Base-by-base conservation (phyloP, 805 yeast genomes). In the Komagataella kurtzmanii region DNA sequence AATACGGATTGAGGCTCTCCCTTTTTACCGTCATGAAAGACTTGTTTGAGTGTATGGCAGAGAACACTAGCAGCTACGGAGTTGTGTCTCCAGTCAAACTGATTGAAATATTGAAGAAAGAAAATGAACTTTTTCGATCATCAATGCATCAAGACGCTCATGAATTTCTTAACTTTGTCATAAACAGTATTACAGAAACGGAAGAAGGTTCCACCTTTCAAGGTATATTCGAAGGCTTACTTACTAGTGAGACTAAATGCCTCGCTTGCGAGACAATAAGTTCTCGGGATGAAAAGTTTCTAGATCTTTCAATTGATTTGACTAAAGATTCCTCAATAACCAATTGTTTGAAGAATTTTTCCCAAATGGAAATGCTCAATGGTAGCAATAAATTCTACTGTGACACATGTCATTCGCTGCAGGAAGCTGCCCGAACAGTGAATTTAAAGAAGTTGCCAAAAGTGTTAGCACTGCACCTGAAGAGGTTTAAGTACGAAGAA, bases 61-160 rank as follows among this genome's bases (percentile, higher is more conserved):
- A 88, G 64, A 79, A 82, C 62, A 68, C 69, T 50, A 73, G 84
- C 3, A 71, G 75, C 18, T 80, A 77, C 1, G 98, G 98, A 3
- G 87, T 93, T 1, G 90, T 88, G 0, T 85, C 96, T 1, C 97
- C 98, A 0, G 70, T 73, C 24, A 75, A 78, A 57, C 76, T 93
- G 49, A 78, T 93, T 47, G 83, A 80, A 48, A 83, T 83, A 51
- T 70, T 91, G 51, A 91, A 88, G 64, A 77, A 77, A 52, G 90
- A 87, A 57, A 93, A 91, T 63, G 86, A 82, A 58, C 70, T 91
- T 59, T 93, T 93, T 65, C 73, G 96, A 55, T 83, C 88, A 53
- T 81, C 86, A 46, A 90, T 89, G 96, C 99, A 93, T 64, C 99
- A 93, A 63, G 99, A 93, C 71, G 97, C 98, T 4, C 99, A 93